Conservation (phyloP, 371 early-diverging fungal genomes). For the Capniomyces stellatus region DNA sequence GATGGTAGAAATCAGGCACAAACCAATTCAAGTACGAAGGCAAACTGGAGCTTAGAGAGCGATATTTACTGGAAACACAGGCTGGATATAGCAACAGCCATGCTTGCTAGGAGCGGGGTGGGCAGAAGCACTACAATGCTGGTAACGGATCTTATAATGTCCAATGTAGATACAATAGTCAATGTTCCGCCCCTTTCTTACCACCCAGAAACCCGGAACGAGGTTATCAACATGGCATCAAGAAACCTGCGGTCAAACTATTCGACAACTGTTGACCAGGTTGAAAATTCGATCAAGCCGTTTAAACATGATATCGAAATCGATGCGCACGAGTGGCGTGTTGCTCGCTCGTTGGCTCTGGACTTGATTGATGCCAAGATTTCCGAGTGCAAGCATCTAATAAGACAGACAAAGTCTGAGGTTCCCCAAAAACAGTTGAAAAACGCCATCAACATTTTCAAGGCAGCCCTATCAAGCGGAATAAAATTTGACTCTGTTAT, state of each 20-base stretch:
- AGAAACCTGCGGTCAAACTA: constrained; percentile 71
- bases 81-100: constrained; percentile 59
- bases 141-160: constrained; percentile 68
- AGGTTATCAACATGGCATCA: constrained; percentile 60
- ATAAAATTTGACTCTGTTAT: constrained; percentile 16
- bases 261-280: constrained; percentile 79
- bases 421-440: constrained; percentile 69
- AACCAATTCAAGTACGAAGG: not conserved
- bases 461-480: constrained; percentile 17
- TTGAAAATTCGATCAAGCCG: constrained; percentile 96
- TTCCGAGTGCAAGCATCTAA: constrained; percentile 44
- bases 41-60: constrained; percentile 20
- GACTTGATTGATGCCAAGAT: constrained; percentile 57
- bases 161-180: constrained; percentile 62
- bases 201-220: constrained; percentile 66
- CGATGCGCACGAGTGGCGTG: constrained; percentile 79
- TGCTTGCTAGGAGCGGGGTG: constrained; percentile 83
- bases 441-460: constrained; percentile 44
- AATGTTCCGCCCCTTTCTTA: constrained; percentile 63
- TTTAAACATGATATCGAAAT: constrained; percentile 93
- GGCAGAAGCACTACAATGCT: constrained; percentile 80
- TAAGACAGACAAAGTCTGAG: constrained; percentile 47
- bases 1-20: not conserved
- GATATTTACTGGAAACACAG: constrained; percentile 62
- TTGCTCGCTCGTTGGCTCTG: constrained; percentile 60